Percentiles rank a stretch among this genome's conserved stretches.
These are phyloP conservation scores for Arbutus unedo DNA, from an alignment of 148 eudicot species.

Conservation along the genomic window DNA sequence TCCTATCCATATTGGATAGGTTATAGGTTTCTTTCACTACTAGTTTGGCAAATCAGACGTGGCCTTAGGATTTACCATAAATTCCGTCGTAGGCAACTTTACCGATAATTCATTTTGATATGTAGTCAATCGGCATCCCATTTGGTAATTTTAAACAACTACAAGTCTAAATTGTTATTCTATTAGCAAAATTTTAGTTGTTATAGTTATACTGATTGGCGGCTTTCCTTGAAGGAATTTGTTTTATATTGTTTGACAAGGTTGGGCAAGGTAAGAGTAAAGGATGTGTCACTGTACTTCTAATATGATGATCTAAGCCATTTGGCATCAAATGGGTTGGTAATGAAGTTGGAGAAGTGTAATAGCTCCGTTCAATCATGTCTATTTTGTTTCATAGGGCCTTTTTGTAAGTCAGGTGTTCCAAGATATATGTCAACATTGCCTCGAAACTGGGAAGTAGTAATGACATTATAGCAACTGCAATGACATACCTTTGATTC, in stretches of 20 bases:
- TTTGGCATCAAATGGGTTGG: not conserved
- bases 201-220: not conserved
- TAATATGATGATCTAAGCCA: not conserved
- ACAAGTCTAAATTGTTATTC: no score
- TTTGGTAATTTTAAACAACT: not conserved
- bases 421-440: not conserved
- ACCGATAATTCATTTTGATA: not conserved
- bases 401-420: not conserved
- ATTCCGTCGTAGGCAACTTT: not conserved
- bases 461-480: not conserved
- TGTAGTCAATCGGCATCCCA: not conserved
- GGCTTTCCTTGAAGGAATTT: not conserved
- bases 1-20: not conserved
- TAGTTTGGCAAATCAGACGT: not conserved
- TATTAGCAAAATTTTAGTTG: no score
- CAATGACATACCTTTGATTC: not conserved
- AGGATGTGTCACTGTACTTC: not conserved
- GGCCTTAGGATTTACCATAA: not conserved
- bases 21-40: not conserved
- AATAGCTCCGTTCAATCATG: not conserved
- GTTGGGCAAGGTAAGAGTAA: not conserved
- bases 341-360: not conserved
- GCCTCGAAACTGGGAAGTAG: not conserved
- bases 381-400: not conserved
- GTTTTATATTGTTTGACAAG: not conserved